Base-by-base conservation (phyloP, 148 eudicot species). In the Fagopyrum homotropicum region DNA sequence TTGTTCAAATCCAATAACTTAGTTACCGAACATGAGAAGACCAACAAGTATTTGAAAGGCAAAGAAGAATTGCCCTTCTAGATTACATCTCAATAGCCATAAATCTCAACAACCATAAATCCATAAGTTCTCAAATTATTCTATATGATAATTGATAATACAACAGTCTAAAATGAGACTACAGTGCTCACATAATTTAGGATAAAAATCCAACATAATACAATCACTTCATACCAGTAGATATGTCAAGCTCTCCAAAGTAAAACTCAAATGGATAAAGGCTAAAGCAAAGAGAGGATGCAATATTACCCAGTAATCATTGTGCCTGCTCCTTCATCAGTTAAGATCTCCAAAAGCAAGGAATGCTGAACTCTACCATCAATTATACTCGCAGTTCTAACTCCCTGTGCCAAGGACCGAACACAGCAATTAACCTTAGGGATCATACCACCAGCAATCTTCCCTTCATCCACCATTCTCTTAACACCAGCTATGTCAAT, bases 401-500 rank as follows among this genome's bases (percentile, higher is more conserved):
- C 97, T 49, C 97, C 97, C 76, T 92, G 94, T 9, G 89, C 92
- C 45, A 92, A 60, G 11, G 97, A 85, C 80, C 90, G 83, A 26
- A 89, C 82, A 49, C 94, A 92, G 56, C 97, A 92, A 76, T 85
- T 92, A 73, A 92, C 94, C 78, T 92, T 92, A 0, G 97, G 97
- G 46, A 92, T 92, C 97, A 92, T 92, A 56, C 97, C 97, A 11
- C 94, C 97, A 0, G 87, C 94, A 45, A 92, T 87, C 79, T 84
- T 87, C 72, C 97, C 97, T 2, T 88, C 92, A 0, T 78, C 88
- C 75, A 84, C 74, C 95, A 92, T 88, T 81, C 73, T 85, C 85
- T 87, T 88, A 30, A 88, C 85, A 74, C 94, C 97, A 74, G 85
- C 82, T 54, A 91, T 87, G 79, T 91, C 90, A 72, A 91, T 84